Evolutionary conservation across 805 yeast species (phyloP), one percentile per base, ranked within the genome.

Genomic region (Naumovozyma dairenensis): DNA sequence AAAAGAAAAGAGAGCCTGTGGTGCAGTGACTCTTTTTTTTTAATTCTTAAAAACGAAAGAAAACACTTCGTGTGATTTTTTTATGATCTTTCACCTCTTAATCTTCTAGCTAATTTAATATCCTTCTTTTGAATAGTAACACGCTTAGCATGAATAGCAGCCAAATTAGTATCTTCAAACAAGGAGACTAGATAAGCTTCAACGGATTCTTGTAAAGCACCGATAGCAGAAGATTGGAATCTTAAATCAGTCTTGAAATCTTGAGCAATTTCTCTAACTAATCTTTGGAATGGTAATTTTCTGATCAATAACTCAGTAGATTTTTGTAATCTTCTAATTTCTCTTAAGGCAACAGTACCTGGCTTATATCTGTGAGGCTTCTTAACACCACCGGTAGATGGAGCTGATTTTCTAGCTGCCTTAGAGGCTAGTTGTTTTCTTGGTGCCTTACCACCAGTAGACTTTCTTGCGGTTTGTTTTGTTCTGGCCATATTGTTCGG

Each of bases 121-220:
- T 89, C 97, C 71, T 86, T 87, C 83, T 86, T 87, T 74, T 85
- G 95, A 60, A 89, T 84, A 46, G 97, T 89, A 53, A 89, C 96
- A 70, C 97, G 82, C 78, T 89, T 89, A 57, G 97, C 97, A 68
- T 89, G 97, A 50, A 85, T 84, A 48, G 96, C 96, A 71, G 96
- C 92, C 71, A 89, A 75, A 74, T 87, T 87, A 48, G 96, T 89
- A 66, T 89, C 96, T 72, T 89, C 96, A 53, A 89, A 89, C 57
- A 89, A 68, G 41, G 94, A 84, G 34, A 89, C 96, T 55, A 89
- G 72, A 75, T 85, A 89, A 57, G 96, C 96, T 72, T 89, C 97
- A 44, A 87, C 94, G 44, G 96, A 87, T 69, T 89, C 97, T 67
- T 87, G 97, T 54, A 87, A 72, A 50, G 97, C 96, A 68, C 94